A percentile compares a stretch with the other conserved stretches of the same genome.
Conservation (phyloP, 225 moss, liverwort and hornwort genomes). For the Bryum argenteum region DNA sequence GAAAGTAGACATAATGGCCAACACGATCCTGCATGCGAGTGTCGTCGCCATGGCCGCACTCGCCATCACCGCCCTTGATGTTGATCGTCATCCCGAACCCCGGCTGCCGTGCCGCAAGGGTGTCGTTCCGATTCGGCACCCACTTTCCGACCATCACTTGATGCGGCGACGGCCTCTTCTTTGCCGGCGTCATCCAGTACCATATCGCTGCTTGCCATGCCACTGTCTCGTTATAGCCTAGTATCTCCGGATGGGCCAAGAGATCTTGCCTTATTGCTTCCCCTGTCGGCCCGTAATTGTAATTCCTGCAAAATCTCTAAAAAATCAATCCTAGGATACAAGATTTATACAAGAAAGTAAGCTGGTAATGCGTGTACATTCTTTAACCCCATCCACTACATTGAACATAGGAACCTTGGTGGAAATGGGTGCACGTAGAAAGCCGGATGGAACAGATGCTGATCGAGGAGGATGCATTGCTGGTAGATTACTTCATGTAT, state of each 20-base stretch:
- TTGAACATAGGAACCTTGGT: too few relatives aligned
- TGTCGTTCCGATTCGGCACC: constrained; percentile 56
- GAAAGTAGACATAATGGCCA: constrained; percentile 54
- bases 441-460: too few relatives aligned
- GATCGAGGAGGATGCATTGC: too few relatives aligned
- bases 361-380: too few relatives aligned
- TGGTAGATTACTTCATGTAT: too few relatives aligned
- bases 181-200: constrained; percentile 73
- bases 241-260: constrained; percentile 52
- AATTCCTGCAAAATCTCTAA: constrained; percentile 47
- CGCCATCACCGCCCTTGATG: constrained; percentile 60
- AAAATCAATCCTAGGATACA: too few relatives aligned
- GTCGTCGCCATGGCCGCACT: constrained; percentile 86
- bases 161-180: constrained; percentile 81
- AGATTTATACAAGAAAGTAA: too few relatives aligned
- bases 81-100: constrained; percentile 93
- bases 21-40: constrained; percentile 62
- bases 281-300: constrained; percentile 71
- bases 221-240: constrained; percentile 68
- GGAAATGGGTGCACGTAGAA: too few relatives aligned
- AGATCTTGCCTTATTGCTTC: constrained; percentile 53
- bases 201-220: constrained; percentile 82
- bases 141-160: constrained; percentile 72
- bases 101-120: constrained; percentile 26
- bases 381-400: too few relatives aligned